These are phyloP conservation scores for Talaromyces thailandensis DNA, from an alignment of 495 filamentous ascomycete genomes.

Conservation along the genomic window DNA sequence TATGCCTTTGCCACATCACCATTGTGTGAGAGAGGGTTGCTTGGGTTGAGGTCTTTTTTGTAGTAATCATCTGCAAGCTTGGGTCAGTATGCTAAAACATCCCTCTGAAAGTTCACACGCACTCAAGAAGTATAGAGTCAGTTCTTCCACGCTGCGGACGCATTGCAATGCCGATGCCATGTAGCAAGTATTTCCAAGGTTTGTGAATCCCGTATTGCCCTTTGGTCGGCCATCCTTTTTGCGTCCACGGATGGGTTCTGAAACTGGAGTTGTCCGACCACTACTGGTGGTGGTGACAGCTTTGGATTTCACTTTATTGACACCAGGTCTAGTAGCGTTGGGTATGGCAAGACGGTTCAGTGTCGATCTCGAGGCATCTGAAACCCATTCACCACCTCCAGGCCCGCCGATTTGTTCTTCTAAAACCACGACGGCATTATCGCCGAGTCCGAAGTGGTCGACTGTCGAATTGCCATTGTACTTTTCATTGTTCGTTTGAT, in stretches of 20 bases:
- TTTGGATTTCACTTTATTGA: constrained; percentile 26
- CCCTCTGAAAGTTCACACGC: constrained; percentile 17
- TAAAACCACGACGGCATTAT: constrained; percentile 62
- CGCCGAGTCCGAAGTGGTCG: constrained; percentile 51
- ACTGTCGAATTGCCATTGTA: constrained; percentile 67
- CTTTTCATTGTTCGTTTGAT: constrained; percentile 65
- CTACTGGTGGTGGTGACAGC: constrained; percentile 36
- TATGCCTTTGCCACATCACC: constrained; percentile 80
- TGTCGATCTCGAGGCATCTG: constrained; percentile 39
- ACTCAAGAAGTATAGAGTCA: constrained; percentile 82
- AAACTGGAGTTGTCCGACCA: constrained; percentile 59
- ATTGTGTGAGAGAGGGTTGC: constrained; percentile 74
- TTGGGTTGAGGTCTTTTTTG: constrained; percentile 68
- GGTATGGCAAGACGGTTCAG: constrained; percentile 32
- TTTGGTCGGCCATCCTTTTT: constrained; percentile 53
- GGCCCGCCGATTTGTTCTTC: constrained; percentile 60
- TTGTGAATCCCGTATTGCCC: constrained; percentile 74
- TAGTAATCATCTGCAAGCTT: constrained; percentile 49
- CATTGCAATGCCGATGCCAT: constrained; percentile 98
- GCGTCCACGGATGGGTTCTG: constrained; percentile 50
- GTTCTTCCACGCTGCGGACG: constrained; percentile 79
- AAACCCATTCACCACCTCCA: constrained; percentile 53
- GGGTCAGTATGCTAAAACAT: constrained; percentile 14
- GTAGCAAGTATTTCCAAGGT: constrained; percentile 95
- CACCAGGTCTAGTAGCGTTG: constrained; percentile 26